Evolutionary conservation across 164 flowering plant species (phyloP).

Genomic region (Pachysandra terminalis): DNA sequence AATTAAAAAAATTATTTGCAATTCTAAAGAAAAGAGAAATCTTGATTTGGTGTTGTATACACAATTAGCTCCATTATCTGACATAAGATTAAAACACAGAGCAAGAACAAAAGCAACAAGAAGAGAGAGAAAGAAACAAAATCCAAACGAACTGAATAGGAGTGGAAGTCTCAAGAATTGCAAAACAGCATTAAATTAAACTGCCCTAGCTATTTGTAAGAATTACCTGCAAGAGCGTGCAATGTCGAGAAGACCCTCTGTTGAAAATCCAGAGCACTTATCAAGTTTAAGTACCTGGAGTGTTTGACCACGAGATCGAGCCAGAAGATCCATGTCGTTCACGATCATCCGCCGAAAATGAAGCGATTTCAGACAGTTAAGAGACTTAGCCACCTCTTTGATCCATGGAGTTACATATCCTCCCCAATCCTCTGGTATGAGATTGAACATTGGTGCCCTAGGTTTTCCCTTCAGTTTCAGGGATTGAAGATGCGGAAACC

Average conservation of each 20-base stretch:
- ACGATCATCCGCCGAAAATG: slow-evolving; percentile 94
- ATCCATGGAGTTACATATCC: slow-evolving; percentile 90
- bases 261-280: slow-evolving; percentile 87
- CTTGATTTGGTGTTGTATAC: no score
- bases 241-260: slow-evolving; percentile 70
- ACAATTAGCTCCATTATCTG: no score
- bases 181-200: no score
- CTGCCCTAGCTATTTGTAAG: no score
- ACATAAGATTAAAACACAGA: no score
- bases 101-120: no score
- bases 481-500: slow-evolving; percentile 66
- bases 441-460: slow-evolving; percentile 90
- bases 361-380: slow-evolving; percentile 51
- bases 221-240: slow-evolving; percentile 70
- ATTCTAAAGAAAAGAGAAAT: no score
- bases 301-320: slow-evolving; percentile 41
- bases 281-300: slow-evolving; percentile 63
- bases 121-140: no score
- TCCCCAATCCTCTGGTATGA: slow-evolving; percentile 97
- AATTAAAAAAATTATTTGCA: no score
- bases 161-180: background rate
- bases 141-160: no score
- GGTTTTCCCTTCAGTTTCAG: slow-evolving; percentile 92
- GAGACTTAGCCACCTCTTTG: slow-evolving; percentile 40
- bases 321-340: slow-evolving; percentile 68